Base-by-base conservation (phyloP, 2,329 filamentous ascomycete species). In the Tolypocladium tundrense region DNA sequence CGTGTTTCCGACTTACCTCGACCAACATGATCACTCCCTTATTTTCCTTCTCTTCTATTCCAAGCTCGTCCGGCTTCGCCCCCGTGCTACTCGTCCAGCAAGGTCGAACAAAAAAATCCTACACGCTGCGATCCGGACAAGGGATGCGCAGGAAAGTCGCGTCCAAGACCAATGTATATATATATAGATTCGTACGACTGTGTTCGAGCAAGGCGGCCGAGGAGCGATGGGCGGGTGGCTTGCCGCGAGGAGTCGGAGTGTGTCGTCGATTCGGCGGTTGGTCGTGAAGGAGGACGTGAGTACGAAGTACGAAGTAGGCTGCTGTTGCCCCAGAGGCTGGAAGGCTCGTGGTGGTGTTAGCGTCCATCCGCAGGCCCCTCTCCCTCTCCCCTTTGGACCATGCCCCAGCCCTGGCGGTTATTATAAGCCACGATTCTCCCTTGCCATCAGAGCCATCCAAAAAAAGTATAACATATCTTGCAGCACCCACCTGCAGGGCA, bases 1-100 rank as follows among this genome's bases (percentile, higher is more conserved):
- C 10, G 48, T 33, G 48, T 27, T 53, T 27, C 43, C 43, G 40
- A 71, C 70, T 70, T 65, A 73, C 70, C 65, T 72, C 70, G 58
- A 72, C 69, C 69, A 73, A 67, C 70, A 72, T 72, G 57, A 63
- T 51, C 24, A 24, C 31, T 53, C 21, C 53, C 54, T 65, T 62
- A 66, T 61, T 60, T 40, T 54, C 55, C 63, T 60, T 60, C 62
- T 59, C 53, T 54, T 58, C 58, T 24, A 14, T 31, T 41, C 11
- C 14, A 37, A 37, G 50, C 45, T 40, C 52, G 42, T 53, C 57
- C 27, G 48, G 41, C 21, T 58, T 54, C 14, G 27, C 31, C 14
- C 53, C 21, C 42, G 52, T 39, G 31, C 48, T 58, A 54, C 54
- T 57, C 48, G 42, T 39, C 35, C 31, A 41, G 35, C 55, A 42